These are phyloP conservation scores for Daldinia childiae DNA, from an alignment of 495 filamentous ascomycete species.

Conservation along the genomic window DNA sequence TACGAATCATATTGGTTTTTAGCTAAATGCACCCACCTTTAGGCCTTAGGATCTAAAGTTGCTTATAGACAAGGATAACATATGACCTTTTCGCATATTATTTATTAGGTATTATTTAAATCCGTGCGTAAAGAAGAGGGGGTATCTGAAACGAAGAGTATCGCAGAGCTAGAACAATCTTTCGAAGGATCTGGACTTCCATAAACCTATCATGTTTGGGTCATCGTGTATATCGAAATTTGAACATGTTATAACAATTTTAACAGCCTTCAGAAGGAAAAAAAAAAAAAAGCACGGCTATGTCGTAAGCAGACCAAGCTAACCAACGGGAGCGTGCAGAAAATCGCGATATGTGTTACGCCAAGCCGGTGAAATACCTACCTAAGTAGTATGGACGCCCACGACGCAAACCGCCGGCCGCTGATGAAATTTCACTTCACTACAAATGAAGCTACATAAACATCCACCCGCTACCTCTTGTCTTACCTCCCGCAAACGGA, in stretches of 20 bases:
- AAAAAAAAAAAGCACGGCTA: slow-evolving; percentile 11
- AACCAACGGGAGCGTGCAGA: slow-evolving; percentile 36
- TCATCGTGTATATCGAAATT: not conserved
- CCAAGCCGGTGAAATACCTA: slow-evolving; percentile 41
- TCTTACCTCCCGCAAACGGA: slow-evolving; percentile 39
- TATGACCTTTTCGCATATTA: not conserved
- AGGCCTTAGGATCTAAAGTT: slow-evolving; percentile 1
- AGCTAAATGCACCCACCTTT: not conserved
- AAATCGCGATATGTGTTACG: slow-evolving; percentile 42
- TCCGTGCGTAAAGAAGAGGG: not conserved
- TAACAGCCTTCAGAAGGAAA: slow-evolving; percentile 11
- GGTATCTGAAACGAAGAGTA: not conserved
- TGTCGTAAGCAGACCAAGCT: slow-evolving; percentile 13
- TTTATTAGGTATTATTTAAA: no score
- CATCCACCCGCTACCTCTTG: slow-evolving; percentile 18
- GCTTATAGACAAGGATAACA: not conserved
- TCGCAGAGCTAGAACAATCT: not conserved
- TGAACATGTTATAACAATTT: not conserved
- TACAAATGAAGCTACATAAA: slow-evolving; percentile 23
- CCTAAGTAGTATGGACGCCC: slow-evolving; percentile 17
- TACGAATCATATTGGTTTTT: not conserved
- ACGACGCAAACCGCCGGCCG: slow-evolving; percentile 29
- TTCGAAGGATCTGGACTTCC: not conserved
- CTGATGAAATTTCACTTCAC: slow-evolving; percentile 10
- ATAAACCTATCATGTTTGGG: not conserved